phyloP scores from a whole-genome alignment of 1,284 basidiomycete genomes.

The Marasmius tenuissimus region DNA sequence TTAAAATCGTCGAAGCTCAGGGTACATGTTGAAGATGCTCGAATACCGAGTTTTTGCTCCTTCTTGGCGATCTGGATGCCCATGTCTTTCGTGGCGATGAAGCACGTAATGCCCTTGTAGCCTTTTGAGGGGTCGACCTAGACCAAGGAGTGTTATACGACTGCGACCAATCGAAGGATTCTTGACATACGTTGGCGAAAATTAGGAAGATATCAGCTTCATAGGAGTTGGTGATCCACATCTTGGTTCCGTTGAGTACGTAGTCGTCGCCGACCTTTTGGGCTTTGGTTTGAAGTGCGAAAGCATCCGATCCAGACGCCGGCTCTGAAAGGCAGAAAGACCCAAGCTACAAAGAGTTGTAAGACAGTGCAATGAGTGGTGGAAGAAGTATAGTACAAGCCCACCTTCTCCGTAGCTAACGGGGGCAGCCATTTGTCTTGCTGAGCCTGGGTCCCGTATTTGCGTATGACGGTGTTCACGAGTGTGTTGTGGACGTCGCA shows the following conservation, averaged over 20 bases:
- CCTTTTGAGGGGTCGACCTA: constrained; percentile 90
- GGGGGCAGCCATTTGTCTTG: constrained; percentile 89
- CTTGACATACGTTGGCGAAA: constrained; percentile 81
- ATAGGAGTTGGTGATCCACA: constrained; percentile 99
- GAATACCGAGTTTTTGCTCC: constrained; percentile 97
- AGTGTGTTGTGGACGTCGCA: constrained; percentile 99
- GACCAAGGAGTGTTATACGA: background rate
- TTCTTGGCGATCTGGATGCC: constrained; percentile 98
- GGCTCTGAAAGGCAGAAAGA: constrained; percentile 97
- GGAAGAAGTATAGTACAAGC: constrained; percentile 16
- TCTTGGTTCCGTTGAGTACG: constrained; percentile 93
- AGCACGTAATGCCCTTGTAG: constrained; percentile 99
- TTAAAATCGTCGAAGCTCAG: constrained; percentile 96
- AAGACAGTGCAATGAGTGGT: background rate
- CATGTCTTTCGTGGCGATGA: constrained; percentile 95
- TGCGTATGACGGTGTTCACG: constrained; percentile 92
- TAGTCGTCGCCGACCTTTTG: constrained; percentile 84
- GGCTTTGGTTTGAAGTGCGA: constrained; percentile 92
- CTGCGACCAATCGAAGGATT: background rate
- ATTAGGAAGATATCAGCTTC: constrained; percentile 95
- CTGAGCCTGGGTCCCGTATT: constrained; percentile 84
- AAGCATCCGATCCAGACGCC: constrained; percentile 94
- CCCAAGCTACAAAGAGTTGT: constrained; percentile 63
- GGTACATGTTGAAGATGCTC: constrained; percentile 95
- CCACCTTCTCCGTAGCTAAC: constrained; percentile 77